Percentiles rank a stretch among this genome's conserved stretches.
Evolutionary conservation across 805 yeast genomes (phyloP).

Genomic region (Cyberlindnera xylosilytica): DNA sequence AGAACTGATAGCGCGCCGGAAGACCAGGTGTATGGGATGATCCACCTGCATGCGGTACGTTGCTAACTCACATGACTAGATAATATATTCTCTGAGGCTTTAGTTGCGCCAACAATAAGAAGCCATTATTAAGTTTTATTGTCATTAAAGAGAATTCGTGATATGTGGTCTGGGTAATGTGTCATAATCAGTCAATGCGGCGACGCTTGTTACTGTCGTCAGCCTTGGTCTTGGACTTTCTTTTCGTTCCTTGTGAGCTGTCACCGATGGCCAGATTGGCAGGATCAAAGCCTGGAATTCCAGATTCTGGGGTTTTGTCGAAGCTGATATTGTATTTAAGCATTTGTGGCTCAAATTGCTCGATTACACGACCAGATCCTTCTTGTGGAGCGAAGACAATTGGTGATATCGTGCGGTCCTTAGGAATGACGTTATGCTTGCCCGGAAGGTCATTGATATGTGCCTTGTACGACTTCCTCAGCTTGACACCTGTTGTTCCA

Average conservation of each 20-base stretch:
- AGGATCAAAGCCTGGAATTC: slow-evolving; percentile 76
- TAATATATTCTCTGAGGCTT: too few species aligned
- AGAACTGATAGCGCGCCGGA: too few species aligned
- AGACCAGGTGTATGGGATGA: too few species aligned
- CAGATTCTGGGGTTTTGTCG: slow-evolving; percentile 62
- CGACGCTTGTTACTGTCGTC: slow-evolving; percentile 30
- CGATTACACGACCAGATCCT: slow-evolving; percentile 42
- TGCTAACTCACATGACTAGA: too few species aligned
- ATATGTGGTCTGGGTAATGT: not conserved
- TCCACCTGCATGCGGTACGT: too few species aligned
- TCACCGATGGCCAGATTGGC: slow-evolving; percentile 59
- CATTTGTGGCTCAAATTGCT: slow-evolving; percentile 47
- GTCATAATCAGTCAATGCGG: slow-evolving; percentile 20
- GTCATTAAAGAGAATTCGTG: not conserved
- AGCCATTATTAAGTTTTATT: too few species aligned
- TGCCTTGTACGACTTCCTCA: slow-evolving; percentile 91
- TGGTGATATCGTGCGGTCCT: slow-evolving; percentile 36
- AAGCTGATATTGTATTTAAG: slow-evolving; percentile 51
- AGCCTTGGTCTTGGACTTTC: slow-evolving; percentile 36
- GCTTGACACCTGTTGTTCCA: slow-evolving; percentile 87
- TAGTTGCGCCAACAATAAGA: too few species aligned
- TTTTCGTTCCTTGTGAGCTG: slow-evolving; percentile 29
- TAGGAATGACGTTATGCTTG: slow-evolving; percentile 60
- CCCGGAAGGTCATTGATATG: slow-evolving; percentile 88
- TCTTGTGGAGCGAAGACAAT: slow-evolving; percentile 32